A percentile compares a stretch with the other conserved stretches of the same genome.
Evolutionary conservation across 106 monocot species (phyloP).

Genomic region (Dendrobium nobile): DNA sequence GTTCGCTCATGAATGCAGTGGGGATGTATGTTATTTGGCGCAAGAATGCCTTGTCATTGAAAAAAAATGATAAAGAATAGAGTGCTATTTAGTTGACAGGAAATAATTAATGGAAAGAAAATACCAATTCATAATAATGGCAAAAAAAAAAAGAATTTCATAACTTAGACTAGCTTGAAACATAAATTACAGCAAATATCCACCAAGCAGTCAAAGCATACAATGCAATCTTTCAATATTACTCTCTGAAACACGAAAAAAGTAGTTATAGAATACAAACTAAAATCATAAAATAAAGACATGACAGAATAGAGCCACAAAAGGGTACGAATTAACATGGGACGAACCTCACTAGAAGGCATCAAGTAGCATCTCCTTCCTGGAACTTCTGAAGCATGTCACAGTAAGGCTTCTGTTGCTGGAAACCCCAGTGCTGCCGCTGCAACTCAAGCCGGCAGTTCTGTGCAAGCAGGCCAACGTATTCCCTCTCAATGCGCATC

Average conservation of each 20-base stretch:
- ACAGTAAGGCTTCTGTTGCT: conserved; percentile 59
- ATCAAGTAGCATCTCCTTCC: conserved; percentile 10
- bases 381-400: conserved; percentile 81
- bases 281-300: not conserved
- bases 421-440: conserved; percentile 64
- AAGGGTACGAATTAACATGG: not conserved
- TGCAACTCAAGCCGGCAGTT: conserved; percentile 81
- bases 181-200: not conserved
- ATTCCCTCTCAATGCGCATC: conserved; percentile 75
- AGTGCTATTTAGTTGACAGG: not conserved
- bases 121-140: not conserved
- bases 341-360: not conserved
- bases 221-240: not conserved
- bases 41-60: not conserved
- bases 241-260: not conserved
- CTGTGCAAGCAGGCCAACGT: conserved; percentile 55
- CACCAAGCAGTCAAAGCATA: not conserved
- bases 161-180: not conserved
- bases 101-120: not conserved
- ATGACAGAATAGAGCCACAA: not conserved
- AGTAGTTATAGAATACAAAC: not conserved
- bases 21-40: not conserved
- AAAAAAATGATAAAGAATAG: not conserved
- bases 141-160: not conserved
- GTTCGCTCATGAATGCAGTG: not conserved